Evolutionary conservation across 306 rosid genomes (phyloP).

Genomic region (Ochetophila trinervis): DNA sequence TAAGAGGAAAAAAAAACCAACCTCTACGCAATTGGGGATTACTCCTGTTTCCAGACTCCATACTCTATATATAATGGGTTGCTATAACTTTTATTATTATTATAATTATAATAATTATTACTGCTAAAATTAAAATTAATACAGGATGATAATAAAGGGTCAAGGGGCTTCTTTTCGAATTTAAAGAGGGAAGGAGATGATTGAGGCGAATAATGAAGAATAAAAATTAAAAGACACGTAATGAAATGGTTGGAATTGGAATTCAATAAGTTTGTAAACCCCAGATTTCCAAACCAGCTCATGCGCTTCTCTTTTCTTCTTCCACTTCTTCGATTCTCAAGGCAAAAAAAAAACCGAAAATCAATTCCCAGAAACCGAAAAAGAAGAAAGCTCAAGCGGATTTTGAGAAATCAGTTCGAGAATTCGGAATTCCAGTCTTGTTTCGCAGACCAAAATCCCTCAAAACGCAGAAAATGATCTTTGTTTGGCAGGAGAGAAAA

Average conservation of each 20-base stretch:
- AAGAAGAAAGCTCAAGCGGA: not conserved
- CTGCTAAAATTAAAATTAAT: constrained; percentile 11
- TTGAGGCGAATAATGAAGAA: constrained; percentile 80
- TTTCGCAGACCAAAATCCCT: too few species aligned
- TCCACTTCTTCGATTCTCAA: not conserved
- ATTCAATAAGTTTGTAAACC: constrained; percentile 51
- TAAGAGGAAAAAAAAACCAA: constrained; percentile 15
- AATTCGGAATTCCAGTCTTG: too few species aligned
- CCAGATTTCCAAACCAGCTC: constrained; percentile 93
- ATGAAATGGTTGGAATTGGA: constrained; percentile 70
- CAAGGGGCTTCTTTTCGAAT: constrained; percentile 38
- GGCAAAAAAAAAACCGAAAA: not conserved
- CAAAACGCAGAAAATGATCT: too few species aligned
- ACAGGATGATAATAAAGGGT: constrained; percentile 23
- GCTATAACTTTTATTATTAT: constrained; percentile 18
- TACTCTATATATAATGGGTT: constrained; percentile 28
- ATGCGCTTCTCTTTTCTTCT: constrained; percentile 57
- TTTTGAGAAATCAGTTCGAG: too few species aligned
- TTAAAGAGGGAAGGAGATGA: constrained; percentile 39
- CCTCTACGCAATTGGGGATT: constrained; percentile 83
- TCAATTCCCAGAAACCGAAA: not conserved
- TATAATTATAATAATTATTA: constrained; percentile 13
- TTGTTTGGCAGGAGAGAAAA: not conserved
- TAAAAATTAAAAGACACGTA: constrained; percentile 74
- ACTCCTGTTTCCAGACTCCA: constrained; percentile 70